Evolutionary conservation across 83 land plant genomes (phyloP), one percentile per base, ranked within the genome.

Genomic region (Thuja plicata): DNA sequence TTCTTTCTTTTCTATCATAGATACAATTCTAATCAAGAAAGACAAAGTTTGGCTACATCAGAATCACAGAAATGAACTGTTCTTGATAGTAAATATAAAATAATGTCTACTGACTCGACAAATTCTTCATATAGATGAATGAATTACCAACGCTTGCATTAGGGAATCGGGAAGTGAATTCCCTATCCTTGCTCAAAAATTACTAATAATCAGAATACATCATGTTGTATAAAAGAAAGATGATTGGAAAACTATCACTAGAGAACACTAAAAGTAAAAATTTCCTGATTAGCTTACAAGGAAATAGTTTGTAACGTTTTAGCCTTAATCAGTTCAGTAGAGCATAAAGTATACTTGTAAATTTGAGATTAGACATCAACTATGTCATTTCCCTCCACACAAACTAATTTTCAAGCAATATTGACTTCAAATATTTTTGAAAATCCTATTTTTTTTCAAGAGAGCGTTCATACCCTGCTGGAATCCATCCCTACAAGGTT

Each of bases 401-500:
- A 7, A 62, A 21, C 1, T 27, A 62, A 62, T 21, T 62, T 62
- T 21, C 70, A 19, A 62, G 27, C 70, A 62, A 62, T 62, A 62
- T 62, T 5, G 24, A 62, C 70, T 62, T 73, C 3, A 1, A 73
- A 32, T 73, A 32, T 32, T 73, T 73, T 73, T 32, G 10, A 10
- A 32, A 73, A 15, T 19, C 24, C n/a, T n/a, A 6, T 17, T 60
- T 60, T 73, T 73, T 11, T 10, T 66, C 45, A 40, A 60, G 7
- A 73, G 77, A 2, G 80, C 15, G 24, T 7, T 24, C 45, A 37
- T 38, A 92, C 93, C 91, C 92, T 91, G 90, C 76, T 87, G 85
- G 93, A 91, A 40, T 93, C 94, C 77, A 93, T 90, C 89, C 92
- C 94, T 48, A 91, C 94, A n/a, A 93, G 90, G 87, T 93, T 93